phyloP scores from a whole-genome alignment of 1,284 basidiomycete species.

The Pulchroboletus neoregius region DNA sequence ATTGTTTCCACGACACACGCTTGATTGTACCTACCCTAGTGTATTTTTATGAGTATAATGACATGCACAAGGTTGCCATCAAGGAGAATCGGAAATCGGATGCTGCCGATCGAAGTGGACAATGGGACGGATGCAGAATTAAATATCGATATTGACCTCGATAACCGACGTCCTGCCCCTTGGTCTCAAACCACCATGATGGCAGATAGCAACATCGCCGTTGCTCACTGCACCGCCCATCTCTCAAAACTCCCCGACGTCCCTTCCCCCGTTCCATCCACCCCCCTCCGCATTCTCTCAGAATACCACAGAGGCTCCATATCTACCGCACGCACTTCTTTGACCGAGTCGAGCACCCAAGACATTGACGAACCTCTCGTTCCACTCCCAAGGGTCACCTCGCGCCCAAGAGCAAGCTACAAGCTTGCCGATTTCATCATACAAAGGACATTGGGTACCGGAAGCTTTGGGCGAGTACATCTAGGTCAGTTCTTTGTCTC shows the following conservation, averaged over 20 bases:
- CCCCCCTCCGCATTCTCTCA: conserved; percentile 19
- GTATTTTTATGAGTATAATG: conserved; percentile 24
- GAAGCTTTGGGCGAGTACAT: conserved; percentile 94
- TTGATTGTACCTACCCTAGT: conserved; percentile 9
- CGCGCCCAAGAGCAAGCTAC: conserved; percentile 63
- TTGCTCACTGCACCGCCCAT: neutral
- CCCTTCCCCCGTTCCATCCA: conserved; percentile 6
- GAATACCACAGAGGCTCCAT: conserved; percentile 53
- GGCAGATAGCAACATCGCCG: conserved; percentile 22
- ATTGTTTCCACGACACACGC: conserved; percentile 1
- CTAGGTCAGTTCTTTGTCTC: conserved; percentile 54
- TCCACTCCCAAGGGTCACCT: conserved; percentile 22
- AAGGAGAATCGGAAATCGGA: conserved; percentile 15
- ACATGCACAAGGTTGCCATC: conserved; percentile 16
- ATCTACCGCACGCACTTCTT: conserved; percentile 57
- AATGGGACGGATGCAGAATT: conserved; percentile 20
- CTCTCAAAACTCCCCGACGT: conserved; percentile 12
- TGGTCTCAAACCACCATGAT: conserved; percentile 18
- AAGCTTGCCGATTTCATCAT: conserved; percentile 71
- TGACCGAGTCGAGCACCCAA: conserved; percentile 48
- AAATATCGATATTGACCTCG: conserved; percentile 1
- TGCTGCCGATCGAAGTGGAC: conserved; percentile 18
- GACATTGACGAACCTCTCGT: conserved; percentile 35
- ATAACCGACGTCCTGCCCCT: conserved; percentile 8
- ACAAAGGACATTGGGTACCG: conserved; percentile 82